Base-by-base conservation (phyloP, 2,329 filamentous ascomycete species). In the Pseudogymnoascus sp. region DNA sequence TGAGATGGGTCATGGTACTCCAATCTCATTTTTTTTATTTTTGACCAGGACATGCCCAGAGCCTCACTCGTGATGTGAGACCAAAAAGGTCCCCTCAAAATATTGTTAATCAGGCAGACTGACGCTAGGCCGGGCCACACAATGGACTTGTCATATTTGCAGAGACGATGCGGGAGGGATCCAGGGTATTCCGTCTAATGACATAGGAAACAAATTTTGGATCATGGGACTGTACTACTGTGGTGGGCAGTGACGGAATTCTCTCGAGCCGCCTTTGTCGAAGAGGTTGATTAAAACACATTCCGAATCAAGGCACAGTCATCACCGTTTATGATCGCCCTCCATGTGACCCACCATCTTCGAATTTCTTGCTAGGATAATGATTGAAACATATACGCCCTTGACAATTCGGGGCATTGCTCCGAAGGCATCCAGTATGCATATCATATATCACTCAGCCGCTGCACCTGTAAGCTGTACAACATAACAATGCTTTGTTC, bases 111-210 rank as follows among this genome's bases (percentile, higher is more conserved):
- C n/a, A 18, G 45, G 21, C n/a, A 52, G 23, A n/a, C 13, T 52
- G 45, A 10, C 26, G n/a, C 45, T 30, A 30, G n/a, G n/a, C 15
- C 30, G n/a, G n/a, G 9, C 26, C 45, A 13, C 9, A 52, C n/a
- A 52, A 52, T 52, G 30, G 45, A 52, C 45, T 30, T 30, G 45
- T 52, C 45, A 52, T 52, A 52, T 52, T 48, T 52, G 7, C 26
- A 19, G 9, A 10, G 26, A 2, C 3, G 3, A 2, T 12, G 45
- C 45, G 26, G 23, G 45, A 52, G 45, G 41, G 45, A 30, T 52
- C 45, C 8, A 52, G 26, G 45, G 18, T 52, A 26, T 30, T 30
- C 9, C 8, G 5, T 52, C 45, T 28, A 26, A 30, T 52, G n/a
- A 9, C 45, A 30, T 30, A 13, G 26, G n/a, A 23, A 30, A 13